Evolutionary conservation across 2,329 filamentous ascomycete species (phyloP).

Genomic region (Aspergillus neotritici): DNA sequence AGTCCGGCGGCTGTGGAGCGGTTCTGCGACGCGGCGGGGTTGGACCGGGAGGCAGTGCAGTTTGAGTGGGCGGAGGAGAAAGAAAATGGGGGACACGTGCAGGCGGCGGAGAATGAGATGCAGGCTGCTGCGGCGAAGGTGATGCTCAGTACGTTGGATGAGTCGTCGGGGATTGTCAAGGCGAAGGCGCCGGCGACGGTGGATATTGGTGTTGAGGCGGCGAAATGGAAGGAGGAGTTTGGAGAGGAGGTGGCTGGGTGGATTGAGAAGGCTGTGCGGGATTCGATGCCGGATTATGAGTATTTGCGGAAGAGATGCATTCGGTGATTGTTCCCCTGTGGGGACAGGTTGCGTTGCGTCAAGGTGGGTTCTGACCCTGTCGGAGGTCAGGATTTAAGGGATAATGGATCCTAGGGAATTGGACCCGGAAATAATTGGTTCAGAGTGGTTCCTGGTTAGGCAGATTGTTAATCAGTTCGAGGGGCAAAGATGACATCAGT

Average conservation of each 20-base stretch:
- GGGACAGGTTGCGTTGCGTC: no score
- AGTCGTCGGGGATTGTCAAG: constrained; percentile 30
- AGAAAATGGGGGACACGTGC: constrained; percentile 5
- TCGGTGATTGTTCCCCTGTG: no score
- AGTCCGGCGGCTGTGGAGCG: constrained; percentile 23
- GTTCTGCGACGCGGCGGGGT: constrained; percentile 25
- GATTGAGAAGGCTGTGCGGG: constrained; percentile 4
- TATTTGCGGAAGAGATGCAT: background rate
- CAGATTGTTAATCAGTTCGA: no score
- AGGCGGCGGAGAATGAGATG: background rate
- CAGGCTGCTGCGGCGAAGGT: constrained; percentile 11
- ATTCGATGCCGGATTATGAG: constrained; percentile 10
- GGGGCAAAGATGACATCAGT: no score
- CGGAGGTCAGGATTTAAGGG: no score
- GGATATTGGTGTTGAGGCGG: constrained; percentile 24
- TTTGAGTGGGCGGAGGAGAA: constrained; percentile 29
- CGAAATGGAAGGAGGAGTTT: constrained; percentile 22
- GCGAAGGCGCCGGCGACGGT: constrained; percentile 25
- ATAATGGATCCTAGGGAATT: no score
- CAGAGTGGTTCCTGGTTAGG: no score
- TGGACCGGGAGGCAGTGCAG: constrained; percentile 27
- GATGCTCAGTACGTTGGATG: constrained; percentile 26
- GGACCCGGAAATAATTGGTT: no score
- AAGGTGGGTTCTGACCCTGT: no score
- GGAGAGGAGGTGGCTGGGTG: constrained; percentile 7